These are phyloP conservation scores for Phytophthora megakarya DNA, from an alignment of 352 stramenopile species.

Conservation along the genomic window DNA sequence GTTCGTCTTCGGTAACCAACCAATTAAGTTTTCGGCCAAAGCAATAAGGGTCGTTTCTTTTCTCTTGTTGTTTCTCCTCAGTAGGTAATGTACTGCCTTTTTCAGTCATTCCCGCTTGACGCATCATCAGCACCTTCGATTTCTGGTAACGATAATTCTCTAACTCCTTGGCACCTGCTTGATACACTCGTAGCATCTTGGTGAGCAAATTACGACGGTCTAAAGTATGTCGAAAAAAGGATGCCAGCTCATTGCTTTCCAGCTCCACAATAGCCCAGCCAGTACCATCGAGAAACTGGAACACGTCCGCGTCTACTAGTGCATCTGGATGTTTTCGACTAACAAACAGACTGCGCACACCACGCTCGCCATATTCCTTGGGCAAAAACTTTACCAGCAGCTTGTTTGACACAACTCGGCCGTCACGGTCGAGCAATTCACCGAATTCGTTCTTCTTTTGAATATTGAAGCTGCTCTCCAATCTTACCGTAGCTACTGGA, in stretches of 20 bases:
- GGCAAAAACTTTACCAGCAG: constrained; percentile 74
- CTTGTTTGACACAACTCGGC: constrained; percentile 59
- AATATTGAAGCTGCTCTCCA: constrained; percentile 27
- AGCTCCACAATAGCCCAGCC: constrained; percentile 83
- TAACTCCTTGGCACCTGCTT: constrained; percentile 57
- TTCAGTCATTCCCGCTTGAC: constrained; percentile 30
- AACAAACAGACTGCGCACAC: constrained; percentile 56
- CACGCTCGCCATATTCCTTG: constrained; percentile 47
- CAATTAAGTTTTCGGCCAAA: constrained; percentile 81
- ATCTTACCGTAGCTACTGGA: constrained; percentile 11
- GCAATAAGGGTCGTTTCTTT: constrained; percentile 44
- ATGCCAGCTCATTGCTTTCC: constrained; percentile 46
- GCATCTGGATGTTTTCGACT: constrained; percentile 41
- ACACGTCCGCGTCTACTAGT: constrained; percentile 61
- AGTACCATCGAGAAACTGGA: constrained; percentile 72
- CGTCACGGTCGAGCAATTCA: constrained; percentile 52
- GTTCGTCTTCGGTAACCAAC: constrained; percentile 61
- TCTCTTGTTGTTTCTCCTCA: constrained; percentile 25
- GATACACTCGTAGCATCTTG: constrained; percentile 61
- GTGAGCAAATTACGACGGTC: constrained; percentile 59
- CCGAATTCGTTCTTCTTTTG: constrained; percentile 35
- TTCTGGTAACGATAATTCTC: constrained; percentile 62
- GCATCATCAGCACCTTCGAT: constrained; percentile 49
- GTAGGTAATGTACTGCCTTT: constrained; percentile 22
- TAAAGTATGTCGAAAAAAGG: constrained; percentile 58